These are phyloP conservation scores for Nadsonia starkeyi-henricii DNA, from an alignment of 1,139 yeast species.

Conservation along the genomic window DNA sequence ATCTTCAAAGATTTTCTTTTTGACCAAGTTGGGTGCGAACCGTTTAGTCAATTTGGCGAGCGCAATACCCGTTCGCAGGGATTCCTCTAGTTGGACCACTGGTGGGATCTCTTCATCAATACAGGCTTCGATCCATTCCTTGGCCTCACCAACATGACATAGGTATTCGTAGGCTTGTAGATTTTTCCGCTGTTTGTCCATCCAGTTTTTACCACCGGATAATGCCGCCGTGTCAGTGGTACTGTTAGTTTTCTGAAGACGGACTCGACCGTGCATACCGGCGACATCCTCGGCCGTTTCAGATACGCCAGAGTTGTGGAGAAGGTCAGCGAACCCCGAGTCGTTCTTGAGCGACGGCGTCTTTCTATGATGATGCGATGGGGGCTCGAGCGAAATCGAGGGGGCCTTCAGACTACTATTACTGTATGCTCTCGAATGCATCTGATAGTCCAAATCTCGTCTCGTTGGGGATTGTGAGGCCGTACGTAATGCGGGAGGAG, in stretches of 20 bases:
- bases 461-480: too few relatives aligned
- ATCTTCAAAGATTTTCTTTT: conserved; percentile 37
- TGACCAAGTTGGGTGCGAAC: conserved; percentile 52
- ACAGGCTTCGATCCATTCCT: conserved; percentile 55
- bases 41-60: conserved; percentile 66
- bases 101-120: conserved; percentile 39
- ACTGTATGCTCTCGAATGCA: too few relatives aligned
- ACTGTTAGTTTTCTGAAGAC: conserved; percentile 23
- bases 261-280: conserved; percentile 24
- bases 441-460: too few relatives aligned
- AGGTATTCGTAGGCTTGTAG: conserved; percentile 63
- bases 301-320: conserved; percentile 23
- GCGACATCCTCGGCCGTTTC: conserved; percentile 24
- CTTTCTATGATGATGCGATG: too few relatives aligned
- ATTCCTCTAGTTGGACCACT: conserved; percentile 43
- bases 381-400: too few relatives aligned
- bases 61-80: conserved; percentile 69
- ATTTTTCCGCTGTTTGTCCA: conserved; percentile 31
- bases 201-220: conserved; percentile 20
- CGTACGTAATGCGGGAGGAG: too few relatives aligned
- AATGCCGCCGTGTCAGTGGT: conserved; percentile 15
- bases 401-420: too few relatives aligned
- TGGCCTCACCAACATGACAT: conserved; percentile 80
- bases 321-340: background rate
- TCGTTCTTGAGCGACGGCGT: background rate